phyloP scores from a whole-genome alignment of 768 basidiomycete genomes.

The Antrodiella citrinella region DNA sequence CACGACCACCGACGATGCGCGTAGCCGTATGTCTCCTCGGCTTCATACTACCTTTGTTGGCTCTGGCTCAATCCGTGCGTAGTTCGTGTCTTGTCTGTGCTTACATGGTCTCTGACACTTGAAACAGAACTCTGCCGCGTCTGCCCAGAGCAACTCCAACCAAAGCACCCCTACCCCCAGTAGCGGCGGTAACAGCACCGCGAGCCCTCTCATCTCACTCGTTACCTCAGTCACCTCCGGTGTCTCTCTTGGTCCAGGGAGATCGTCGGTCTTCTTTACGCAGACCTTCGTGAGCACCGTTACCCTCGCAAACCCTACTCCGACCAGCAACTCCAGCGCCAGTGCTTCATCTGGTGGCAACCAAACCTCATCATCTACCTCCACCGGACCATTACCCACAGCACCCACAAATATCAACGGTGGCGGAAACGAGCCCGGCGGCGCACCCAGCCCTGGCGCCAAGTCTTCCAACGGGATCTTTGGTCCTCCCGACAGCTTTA shows the following conservation, averaged over 20 bases:
- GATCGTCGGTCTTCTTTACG: conserved; percentile 32
- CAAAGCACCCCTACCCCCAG: no score
- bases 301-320: conserved; percentile 22
- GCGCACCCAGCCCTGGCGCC: conserved; percentile 57
- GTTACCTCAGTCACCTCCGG: conserved; percentile 26
- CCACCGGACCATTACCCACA: conserved; percentile 45
- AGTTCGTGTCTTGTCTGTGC: no score
- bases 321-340: conserved; percentile 15
- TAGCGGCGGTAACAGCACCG: no score
- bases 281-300: conserved; percentile 39
- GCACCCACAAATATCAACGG: conserved; percentile 48
- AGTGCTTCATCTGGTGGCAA: conserved; percentile 8
- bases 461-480: conserved; percentile 36
- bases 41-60: conserved; percentile 32
- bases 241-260: conserved; percentile 32
- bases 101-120: no score
- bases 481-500: conserved; percentile 65
- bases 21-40: conserved; percentile 8
- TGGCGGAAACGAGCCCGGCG: conserved; percentile 35
- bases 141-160: no score
- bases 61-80: conserved; percentile 39
- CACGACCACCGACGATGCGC: conserved; percentile 6
- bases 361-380: conserved; percentile 25
- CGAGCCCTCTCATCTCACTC: conserved; percentile 9
- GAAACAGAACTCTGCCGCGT: no score